Conservation (phyloP, 495 filamentous ascomycete species). For the Astrocystis sublimbata region DNA sequence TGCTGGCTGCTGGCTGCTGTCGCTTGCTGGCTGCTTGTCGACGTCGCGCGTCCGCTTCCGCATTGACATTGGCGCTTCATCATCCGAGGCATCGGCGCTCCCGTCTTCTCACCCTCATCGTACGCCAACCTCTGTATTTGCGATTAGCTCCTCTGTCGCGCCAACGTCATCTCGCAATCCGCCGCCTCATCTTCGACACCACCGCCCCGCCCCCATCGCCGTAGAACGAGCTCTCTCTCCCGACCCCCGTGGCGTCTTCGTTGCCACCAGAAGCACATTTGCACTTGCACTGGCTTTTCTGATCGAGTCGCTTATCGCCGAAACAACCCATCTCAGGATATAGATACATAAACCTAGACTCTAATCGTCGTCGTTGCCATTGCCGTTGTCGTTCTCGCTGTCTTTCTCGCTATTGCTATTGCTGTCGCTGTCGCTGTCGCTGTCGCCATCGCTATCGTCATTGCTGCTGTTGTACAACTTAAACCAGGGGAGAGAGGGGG, state of each 20-base stretch:
- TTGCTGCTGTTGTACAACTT: neutral
- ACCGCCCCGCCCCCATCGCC: conserved; percentile 1
- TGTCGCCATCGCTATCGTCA: neutral
- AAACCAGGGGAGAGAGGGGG: neutral
- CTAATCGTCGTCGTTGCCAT: conserved; percentile 3
- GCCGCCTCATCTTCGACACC: neutral
- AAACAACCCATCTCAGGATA: conserved; percentile 20
- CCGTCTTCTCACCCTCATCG: neutral
- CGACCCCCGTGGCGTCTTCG: conserved; percentile 2
- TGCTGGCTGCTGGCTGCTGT: no score
- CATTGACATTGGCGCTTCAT: conserved; percentile 13
- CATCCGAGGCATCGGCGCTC: conserved; percentile 12
- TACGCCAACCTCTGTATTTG: conserved; percentile 8
- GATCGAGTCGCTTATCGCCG: conserved; percentile 10
- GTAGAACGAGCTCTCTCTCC: conserved; percentile 14
- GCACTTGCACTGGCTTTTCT: conserved; percentile 6
- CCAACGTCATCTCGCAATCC: neutral
- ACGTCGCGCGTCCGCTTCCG: conserved; percentile 19
- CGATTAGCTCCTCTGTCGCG: neutral
- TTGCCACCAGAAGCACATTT: conserved; percentile 8
- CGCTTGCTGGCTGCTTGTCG: no score
- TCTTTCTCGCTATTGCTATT: neutral
- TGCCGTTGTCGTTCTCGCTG: neutral
- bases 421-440: neutral
- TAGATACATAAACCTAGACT: conserved; percentile 12